Evolutionary conservation across 2,329 filamentous ascomycete genomes (phyloP).

Genomic region (Drechslerella stenobrocha): DNA sequence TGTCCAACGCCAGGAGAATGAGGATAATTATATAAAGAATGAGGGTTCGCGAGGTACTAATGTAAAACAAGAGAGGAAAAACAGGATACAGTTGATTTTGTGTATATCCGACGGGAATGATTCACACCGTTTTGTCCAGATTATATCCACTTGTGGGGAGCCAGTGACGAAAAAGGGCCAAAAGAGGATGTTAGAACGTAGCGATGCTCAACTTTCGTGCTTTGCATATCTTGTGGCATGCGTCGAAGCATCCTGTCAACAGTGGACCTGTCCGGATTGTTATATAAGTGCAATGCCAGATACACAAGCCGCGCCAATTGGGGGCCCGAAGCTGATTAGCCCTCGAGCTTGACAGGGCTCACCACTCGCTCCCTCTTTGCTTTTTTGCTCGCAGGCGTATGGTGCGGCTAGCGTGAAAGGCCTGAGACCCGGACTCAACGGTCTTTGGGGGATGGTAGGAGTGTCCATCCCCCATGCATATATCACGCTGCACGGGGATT

Average conservation of each 20-base stretch:
- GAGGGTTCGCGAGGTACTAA: too few relatives aligned
- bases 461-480: constrained; percentile 19
- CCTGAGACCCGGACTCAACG: constrained; percentile 15
- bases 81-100: too few relatives aligned
- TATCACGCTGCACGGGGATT: constrained; percentile 22
- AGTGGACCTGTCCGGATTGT: constrained; percentile 44
- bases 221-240: constrained; percentile 16
- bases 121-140: too few relatives aligned
- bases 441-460: constrained; percentile 10
- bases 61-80: too few relatives aligned
- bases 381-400: constrained; percentile 26
- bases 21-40: too few relatives aligned
- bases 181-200: neutral
- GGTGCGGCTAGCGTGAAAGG: constrained; percentile 36
- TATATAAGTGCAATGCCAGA: constrained; percentile 40
- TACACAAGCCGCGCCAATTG: constrained; percentile 25
- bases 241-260: constrained; percentile 30
- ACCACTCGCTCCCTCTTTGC: constrained; percentile 25
- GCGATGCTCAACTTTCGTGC: constrained; percentile 2
- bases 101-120: too few relatives aligned
- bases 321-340: constrained; percentile 26
- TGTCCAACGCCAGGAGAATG: too few relatives aligned
- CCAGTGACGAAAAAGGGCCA: neutral
- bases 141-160: neutral
- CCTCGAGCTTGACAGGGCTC: constrained; percentile 29